Evolutionary conservation across 352 stramenopile species (phyloP).

Genomic region (Phytophthora uliginosa): DNA sequence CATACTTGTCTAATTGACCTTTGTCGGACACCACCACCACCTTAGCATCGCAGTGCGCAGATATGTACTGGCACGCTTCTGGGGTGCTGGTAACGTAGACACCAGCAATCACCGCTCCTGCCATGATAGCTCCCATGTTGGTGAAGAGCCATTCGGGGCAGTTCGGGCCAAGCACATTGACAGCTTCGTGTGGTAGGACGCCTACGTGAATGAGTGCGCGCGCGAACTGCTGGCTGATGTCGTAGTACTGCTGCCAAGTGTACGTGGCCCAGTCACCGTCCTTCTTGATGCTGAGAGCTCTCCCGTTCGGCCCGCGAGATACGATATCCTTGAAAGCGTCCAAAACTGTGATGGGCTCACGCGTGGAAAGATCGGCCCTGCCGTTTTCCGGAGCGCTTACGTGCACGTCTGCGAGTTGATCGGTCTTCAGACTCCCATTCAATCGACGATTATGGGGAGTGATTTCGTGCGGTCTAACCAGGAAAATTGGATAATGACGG

Average conservation of each 20-base stretch:
- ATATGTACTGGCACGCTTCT: slow-evolving; percentile 83
- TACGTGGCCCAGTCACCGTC: slow-evolving; percentile 60
- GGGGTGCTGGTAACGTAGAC: slow-evolving; percentile 89
- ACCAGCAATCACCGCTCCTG: slow-evolving; percentile 79
- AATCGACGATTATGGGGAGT: not conserved
- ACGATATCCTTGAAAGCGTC: slow-evolving; percentile 53
- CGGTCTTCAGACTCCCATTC: slow-evolving; percentile 33
- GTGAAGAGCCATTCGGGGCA: slow-evolving; percentile 89
- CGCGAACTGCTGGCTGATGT: slow-evolving; percentile 71
- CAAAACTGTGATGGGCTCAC: slow-evolving; percentile 46
- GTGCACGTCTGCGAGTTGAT: not conserved
- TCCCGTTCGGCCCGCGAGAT: slow-evolving; percentile 24
- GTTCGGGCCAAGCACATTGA: slow-evolving; percentile 90
- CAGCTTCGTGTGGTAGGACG: slow-evolving; percentile 71
- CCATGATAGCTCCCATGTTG: slow-evolving; percentile 83
- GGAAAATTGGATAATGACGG: slow-evolving; percentile 25
- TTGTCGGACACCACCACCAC: slow-evolving; percentile 84
- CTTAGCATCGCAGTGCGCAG: slow-evolving; percentile 80
- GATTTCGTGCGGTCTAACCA: not conserved
- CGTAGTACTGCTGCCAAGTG: slow-evolving; percentile 84
- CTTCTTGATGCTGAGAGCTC: slow-evolving; percentile 56
- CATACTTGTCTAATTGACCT: slow-evolving; percentile 79
- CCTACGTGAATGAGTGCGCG: slow-evolving; percentile 82
- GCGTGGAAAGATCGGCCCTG: slow-evolving; percentile 35
- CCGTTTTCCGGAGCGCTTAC: slow-evolving; percentile 3